Evolutionary conservation across 164 flowering plant species (phyloP).

Genomic region (Paratinospora sagittata): DNA sequence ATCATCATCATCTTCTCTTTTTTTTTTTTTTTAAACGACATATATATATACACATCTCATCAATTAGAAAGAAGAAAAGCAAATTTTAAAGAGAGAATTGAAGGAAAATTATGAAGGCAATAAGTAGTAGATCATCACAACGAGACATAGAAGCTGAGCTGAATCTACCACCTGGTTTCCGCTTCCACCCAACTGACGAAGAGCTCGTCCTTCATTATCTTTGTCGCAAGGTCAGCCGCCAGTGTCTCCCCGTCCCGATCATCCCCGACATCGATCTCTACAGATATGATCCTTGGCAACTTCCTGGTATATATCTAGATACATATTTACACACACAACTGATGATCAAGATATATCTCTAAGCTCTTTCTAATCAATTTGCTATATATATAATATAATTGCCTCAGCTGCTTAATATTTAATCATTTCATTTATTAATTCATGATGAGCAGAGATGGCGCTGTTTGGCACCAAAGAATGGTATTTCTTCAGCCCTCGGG

Average conservation of each 20-base stretch:
- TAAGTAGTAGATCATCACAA: background rate
- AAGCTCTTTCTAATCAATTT: too few relatives aligned
- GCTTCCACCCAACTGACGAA: slow-evolving; percentile 33
- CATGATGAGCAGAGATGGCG: slow-evolving; percentile 19
- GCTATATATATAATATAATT: too few relatives aligned
- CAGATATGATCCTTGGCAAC: slow-evolving; percentile 27
- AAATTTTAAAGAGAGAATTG: too few relatives aligned
- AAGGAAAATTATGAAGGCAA: slow-evolving; percentile 8
- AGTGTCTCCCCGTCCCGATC: slow-evolving; percentile 23
- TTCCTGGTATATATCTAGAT: slow-evolving; percentile 18
- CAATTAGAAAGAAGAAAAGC: too few relatives aligned
- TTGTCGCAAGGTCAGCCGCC: slow-evolving; percentile 19
- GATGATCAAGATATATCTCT: too few relatives aligned
- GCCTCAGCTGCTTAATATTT: background rate
- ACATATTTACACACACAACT: too few relatives aligned
- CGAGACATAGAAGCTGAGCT: slow-evolving; percentile 23
- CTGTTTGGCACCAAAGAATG: slow-evolving; percentile 26
- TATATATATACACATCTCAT: too few relatives aligned
- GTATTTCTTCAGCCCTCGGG: slow-evolving; percentile 26
- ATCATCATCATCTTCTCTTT: too few relatives aligned
- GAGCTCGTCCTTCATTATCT: slow-evolving; percentile 29
- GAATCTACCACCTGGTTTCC: slow-evolving; percentile 27
- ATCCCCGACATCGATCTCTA: slow-evolving; percentile 33
- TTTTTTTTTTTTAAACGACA: too few relatives aligned
- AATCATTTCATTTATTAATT: too few relatives aligned